Base-by-base conservation (phyloP, 768 basidiomycete genomes). In the Daedaleopsis nitida region DNA sequence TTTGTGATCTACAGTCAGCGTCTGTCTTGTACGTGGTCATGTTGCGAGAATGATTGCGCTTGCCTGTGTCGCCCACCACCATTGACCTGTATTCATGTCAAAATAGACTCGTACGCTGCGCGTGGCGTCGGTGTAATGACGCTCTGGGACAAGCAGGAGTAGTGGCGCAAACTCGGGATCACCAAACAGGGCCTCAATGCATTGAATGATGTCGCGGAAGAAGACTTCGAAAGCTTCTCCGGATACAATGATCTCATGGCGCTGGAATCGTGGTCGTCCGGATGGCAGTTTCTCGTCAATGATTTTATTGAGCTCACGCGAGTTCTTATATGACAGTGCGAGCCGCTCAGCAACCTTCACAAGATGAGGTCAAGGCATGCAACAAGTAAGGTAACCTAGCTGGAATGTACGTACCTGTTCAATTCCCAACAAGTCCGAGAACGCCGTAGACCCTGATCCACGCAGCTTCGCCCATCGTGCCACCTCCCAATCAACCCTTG, bases 21-120 rank as follows among this genome's bases (percentile, higher is more conserved):
- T n/a, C 9, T 34, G 34, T 14, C 7, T 13, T 12, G 14, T 6
- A 24, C 37, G 21, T 51, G 35, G n/a, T n/a, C n/a, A n/a, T n/a
- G 17, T 6, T 5, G 57, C 8, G 37, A 14, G 43, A 39, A 34
- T 27, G 17, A 34, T 34, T 7, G 27, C 27, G 7, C 73, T 27
- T 59, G 81, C 82, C 72, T 83, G 82, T 1, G 73, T 77, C 8
- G 48, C 47, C 81, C 81, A 83, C 83, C 81, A 83, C 83, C 83
- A 84, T 48, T 75, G 73, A 0, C 77, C 80, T 0, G 80, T 83
- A 45, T 81, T 71, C 75, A 83, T 76, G 47, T 83, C 80, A 59
- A 69, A 64, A 58, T 74, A 81, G 0, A 80, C 17, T 0, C 73
- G 58, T 0, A 60, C 45, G 0, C 47, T 72, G 9, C 69, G 32